Conservation (phyloP, 768 basidiomycete species). For the Lyophyllum shimeji region DNA sequence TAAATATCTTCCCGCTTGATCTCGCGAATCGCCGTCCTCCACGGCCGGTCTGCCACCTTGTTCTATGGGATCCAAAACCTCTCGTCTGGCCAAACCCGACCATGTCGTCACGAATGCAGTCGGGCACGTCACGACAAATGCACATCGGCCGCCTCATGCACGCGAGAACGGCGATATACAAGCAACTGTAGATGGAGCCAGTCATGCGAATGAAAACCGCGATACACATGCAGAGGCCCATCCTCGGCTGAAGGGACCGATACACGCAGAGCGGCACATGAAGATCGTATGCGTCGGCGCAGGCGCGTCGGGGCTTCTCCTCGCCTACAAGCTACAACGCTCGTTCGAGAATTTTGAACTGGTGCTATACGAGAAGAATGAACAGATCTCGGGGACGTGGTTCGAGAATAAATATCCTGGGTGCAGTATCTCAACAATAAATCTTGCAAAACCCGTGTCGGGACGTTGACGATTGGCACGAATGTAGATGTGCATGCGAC, state of each 20-base stretch:
- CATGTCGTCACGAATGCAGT: background rate
- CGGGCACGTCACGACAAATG: background rate
- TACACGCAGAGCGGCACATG: slow-evolving; percentile 26
- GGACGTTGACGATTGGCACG: too few relatives aligned
- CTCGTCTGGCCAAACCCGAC: too few relatives aligned
- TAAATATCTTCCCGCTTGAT: too few relatives aligned
- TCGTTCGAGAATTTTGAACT: slow-evolving; percentile 32
- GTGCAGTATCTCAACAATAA: too few relatives aligned
- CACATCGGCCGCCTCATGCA: background rate
- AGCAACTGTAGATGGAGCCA: too few relatives aligned
- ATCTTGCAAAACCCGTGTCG: too few relatives aligned
- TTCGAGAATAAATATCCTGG: slow-evolving; percentile 36
- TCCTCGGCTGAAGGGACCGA: slow-evolving; percentile 19
- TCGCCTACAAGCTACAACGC: slow-evolving; percentile 33
- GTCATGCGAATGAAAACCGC: background rate
- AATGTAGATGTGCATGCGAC: slow-evolving; percentile 31
- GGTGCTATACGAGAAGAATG: slow-evolving; percentile 34
- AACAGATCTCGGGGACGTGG: slow-evolving; percentile 31
- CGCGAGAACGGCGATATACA: background rate
- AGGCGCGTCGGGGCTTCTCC: slow-evolving; percentile 33
- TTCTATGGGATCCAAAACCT: too few relatives aligned
- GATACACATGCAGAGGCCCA: background rate
- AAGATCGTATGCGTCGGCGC: slow-evolving; percentile 33
- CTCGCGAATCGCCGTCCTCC: too few relatives aligned
- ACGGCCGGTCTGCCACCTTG: too few relatives aligned